Evolutionary conservation across 768 basidiomycete genomes (phyloP), one percentile per base, ranked within the genome.

Genomic region (Pisolithus sp.): DNA sequence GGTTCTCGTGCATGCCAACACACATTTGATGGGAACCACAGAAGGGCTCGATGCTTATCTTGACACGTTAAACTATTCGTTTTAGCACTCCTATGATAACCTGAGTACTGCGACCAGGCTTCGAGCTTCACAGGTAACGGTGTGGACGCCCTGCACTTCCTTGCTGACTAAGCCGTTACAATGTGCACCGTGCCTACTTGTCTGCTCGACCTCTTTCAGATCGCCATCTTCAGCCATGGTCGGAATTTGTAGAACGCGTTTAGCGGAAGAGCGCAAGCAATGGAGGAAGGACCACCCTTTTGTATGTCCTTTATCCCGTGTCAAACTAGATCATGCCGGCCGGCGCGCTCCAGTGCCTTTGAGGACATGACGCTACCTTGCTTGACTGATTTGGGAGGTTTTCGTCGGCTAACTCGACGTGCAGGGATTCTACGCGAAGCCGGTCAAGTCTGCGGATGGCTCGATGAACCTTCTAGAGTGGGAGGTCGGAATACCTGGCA

Each of bases 211-310:
- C 51, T 46, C 39, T 34, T 50, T 45, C 7, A 50, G 39, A 46
- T 52, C 50, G 38, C 39, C 20, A 18, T 36, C 38, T 44, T 15
- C 26, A 31, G 41, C 37, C 44, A 91, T 93, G 91, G 86, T 91
- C 48, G 93, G 92, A 54, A 95, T 97, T 57, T 94, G 93, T 68
- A 82, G 93, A 68, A 84, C 88, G 34, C 86, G 96, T 62, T 78
- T 99, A 15, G 82, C 93, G 26, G 96, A 98, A 71, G 96, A 99
- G 71, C 83, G 96, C 63, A 99, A 99, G 73, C 91, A 94, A 63
- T 99, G 96, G 96, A 74, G 96, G 53, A 98, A 94, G 70, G 96
- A 98, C 59, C 96, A 99, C 70, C 96, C 96, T 28, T 97, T 95
- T 61, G 96, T 97, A 70, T 72, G 91, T 79, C 51, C 37, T 8